phyloP scores from a whole-genome alignment of 2,329 filamentous ascomycete species.

The Fusarium marasasianum region DNA sequence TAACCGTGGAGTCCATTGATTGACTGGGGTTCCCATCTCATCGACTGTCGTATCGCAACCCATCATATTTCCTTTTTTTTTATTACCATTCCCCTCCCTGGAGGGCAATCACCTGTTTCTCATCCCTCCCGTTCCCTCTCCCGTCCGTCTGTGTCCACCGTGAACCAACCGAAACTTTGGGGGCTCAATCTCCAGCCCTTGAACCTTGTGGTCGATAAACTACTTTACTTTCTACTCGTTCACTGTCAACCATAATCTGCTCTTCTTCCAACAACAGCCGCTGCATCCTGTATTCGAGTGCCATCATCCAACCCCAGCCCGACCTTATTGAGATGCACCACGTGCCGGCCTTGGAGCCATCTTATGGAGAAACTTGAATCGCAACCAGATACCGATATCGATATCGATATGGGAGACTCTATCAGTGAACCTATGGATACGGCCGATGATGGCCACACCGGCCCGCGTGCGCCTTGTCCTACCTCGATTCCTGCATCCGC shows the following conservation, averaged over 20 bases:
- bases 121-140: conserved; percentile 31
- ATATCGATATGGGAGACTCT: conserved; percentile 33
- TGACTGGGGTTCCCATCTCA: conserved; percentile 15
- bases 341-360: conserved; percentile 34
- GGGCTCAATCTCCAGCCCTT: conserved; percentile 20
- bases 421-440: conserved; percentile 43
- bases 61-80: conserved; percentile 38
- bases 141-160: conserved; percentile 6
- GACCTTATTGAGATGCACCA: conserved; percentile 38
- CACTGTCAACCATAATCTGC: neutral
- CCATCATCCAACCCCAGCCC: neutral
- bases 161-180: conserved; percentile 14
- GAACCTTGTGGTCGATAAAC: conserved; percentile 15
- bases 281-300: neutral
- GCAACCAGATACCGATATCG: conserved; percentile 32
- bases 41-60: conserved; percentile 15
- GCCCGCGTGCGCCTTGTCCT: conserved; percentile 28
- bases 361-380: conserved; percentile 37
- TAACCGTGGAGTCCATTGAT: conserved; percentile 9
- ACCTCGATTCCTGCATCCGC: conserved; percentile 34
- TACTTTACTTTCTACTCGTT: conserved; percentile 10
- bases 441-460: conserved; percentile 31
- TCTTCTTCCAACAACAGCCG: neutral
- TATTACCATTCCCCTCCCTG: conserved; percentile 43
- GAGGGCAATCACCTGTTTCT: conserved; percentile 41